Evolutionary conservation across 139 green algal genomes (phyloP).

Genomic region (Raphidocelis subcapitata): DNA sequence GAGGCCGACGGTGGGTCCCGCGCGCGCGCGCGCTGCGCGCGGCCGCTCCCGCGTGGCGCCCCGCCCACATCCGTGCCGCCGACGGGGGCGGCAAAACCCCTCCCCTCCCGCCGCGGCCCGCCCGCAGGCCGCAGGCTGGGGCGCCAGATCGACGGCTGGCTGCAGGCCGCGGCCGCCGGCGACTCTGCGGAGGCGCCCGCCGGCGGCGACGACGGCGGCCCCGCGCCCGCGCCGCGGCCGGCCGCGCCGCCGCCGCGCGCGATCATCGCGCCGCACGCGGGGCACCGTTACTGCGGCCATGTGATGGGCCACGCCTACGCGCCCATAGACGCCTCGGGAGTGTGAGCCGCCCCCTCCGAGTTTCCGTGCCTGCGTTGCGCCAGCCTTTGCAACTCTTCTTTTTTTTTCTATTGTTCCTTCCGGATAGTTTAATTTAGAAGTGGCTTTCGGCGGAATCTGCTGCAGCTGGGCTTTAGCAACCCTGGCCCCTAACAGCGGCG

Average conservation of each 20-base stretch:
- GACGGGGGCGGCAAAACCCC: no score
- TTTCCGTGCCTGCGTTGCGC: background rate
- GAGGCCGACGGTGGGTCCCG: slow-evolving; percentile 39
- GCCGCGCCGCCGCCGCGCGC: background rate
- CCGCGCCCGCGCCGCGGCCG: background rate
- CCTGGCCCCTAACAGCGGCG: no score
- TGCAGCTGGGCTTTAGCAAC: no score
- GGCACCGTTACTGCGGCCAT: slow-evolving; percentile 84
- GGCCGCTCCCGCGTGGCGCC: no score
- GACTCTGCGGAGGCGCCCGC: background rate
- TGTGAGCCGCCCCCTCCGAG: slow-evolving; percentile 73
- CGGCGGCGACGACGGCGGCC: slow-evolving; percentile 9
- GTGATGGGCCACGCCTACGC: slow-evolving; percentile 84
- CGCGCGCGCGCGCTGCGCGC: background rate
- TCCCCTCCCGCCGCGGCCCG: background rate
- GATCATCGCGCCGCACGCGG: slow-evolving; percentile 59
- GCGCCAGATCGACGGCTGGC: slow-evolving; percentile 53
- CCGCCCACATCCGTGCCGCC: no score
- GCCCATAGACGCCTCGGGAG: slow-evolving; percentile 59
- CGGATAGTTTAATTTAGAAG: no score
- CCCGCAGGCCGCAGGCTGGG: slow-evolving; percentile 35
- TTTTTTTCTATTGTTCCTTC: background rate
- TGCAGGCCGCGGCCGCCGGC: background rate
- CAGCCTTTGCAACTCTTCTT: background rate
- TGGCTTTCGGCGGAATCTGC: no score